Percentiles rank a stretch among this genome's conserved stretches.
phyloP scores from a whole-genome alignment of 345 rosid genomes.

The Citrus inodora region DNA sequence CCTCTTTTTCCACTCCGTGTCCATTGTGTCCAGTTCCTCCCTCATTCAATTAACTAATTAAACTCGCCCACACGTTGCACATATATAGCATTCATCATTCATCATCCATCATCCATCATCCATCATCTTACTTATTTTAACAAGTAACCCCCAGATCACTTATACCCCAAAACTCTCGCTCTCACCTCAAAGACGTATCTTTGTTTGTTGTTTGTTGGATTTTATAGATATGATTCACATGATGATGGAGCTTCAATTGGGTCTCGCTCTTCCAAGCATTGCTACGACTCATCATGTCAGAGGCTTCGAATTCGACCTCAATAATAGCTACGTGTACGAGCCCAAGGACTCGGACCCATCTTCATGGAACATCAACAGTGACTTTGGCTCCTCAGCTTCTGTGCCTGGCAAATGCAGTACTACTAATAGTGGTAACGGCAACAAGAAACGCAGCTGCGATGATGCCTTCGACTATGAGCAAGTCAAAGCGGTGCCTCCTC shows the following conservation, averaged over 20 bases:
- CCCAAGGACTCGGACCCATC: conserved; percentile 10
- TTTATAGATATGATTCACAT: background rate
- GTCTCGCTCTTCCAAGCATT: conserved; percentile 35
- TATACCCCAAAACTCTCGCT: background rate
- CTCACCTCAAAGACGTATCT: background rate
- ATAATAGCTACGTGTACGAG: background rate
- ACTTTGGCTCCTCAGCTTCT: background rate
- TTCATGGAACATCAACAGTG: background rate
- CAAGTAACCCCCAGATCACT: background rate
- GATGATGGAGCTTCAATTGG: conserved; percentile 40
- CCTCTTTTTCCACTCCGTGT: background rate
- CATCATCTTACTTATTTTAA: no score
- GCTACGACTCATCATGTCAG: background rate
- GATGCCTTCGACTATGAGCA: conserved; percentile 15
- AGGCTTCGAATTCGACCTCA: conserved; percentile 34
- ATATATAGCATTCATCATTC: no score
- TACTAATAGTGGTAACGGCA: background rate
- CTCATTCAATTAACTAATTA: background rate
- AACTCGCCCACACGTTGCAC: background rate
- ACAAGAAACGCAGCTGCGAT: conserved; percentile 20
- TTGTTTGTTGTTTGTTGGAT: conserved; percentile 2
- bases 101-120: no score
- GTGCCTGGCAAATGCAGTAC: background rate
- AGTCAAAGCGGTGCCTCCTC: conserved; percentile 17
- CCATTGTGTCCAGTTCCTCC: background rate